phyloP scores from a whole-genome alignment of 176 grass and related monocot species.

The Oryza meyeriana region DNA sequence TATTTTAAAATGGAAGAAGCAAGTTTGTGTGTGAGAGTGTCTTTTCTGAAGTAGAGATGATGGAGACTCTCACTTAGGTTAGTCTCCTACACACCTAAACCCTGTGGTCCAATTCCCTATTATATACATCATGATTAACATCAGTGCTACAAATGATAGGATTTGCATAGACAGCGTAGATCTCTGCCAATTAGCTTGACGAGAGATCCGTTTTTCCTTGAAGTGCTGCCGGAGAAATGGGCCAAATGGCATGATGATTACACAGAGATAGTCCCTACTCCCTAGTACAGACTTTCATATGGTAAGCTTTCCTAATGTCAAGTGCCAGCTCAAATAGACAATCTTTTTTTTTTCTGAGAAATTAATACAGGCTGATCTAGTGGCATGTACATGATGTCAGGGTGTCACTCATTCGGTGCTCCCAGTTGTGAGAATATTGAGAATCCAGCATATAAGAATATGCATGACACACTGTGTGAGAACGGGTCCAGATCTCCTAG shows the following conservation, averaged over 20 bases:
- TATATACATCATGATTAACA: background rate
- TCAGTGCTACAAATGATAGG: background rate
- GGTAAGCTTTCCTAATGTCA: background rate
- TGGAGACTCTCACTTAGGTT: background rate
- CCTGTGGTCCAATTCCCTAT: background rate
- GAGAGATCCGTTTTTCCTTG: background rate
- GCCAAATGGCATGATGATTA: background rate
- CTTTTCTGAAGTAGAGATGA: background rate
- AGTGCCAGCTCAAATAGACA: background rate
- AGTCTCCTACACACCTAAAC: background rate
- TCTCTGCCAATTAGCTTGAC: background rate
- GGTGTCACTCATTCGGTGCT: no score
- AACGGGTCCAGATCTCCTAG: no score
- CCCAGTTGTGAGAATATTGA: no score
- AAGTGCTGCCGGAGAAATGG: background rate
- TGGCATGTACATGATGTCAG: background rate
- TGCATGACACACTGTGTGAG: no score
- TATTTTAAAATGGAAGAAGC: no score
- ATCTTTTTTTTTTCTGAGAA: background rate
- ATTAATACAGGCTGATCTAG: background rate
- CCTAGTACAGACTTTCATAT: background rate
- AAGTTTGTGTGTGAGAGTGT: no score
- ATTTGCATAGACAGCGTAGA: background rate
- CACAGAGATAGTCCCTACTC: background rate
- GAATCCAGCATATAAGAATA: no score